Base-by-base conservation (phyloP, 1,284 basidiomycete species). In the Phlebopus sp. region DNA sequence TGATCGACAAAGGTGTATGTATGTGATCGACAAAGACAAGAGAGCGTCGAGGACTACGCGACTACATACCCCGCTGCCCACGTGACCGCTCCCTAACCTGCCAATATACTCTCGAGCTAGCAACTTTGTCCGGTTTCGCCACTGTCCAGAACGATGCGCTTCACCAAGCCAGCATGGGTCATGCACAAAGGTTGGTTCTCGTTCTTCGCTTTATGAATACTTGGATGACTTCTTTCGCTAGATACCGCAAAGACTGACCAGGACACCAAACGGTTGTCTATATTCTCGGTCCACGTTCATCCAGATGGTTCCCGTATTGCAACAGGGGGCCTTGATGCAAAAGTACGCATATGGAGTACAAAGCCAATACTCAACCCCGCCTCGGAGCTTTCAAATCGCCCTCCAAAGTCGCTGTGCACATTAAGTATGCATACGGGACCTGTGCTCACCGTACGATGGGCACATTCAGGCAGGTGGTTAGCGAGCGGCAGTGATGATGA, bases 261-360 rank as follows among this genome's bases (percentile, higher is more conserved):
- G 40, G 66, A 69, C 59, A 75, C 82, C 38, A 92, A 93, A 59
- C 81, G 84, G 44, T 74, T 86, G 25, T 88, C 93, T 17, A 96
- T 99, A 59, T 97, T 95, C 75, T 91, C 91, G 21, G 79, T 96
- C 17, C 85, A 92, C 55, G 91, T 97, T 10, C 95, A 97, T 65
- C 97, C 97, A 0, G 96, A 99, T 63, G 92, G 92, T 52, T 94
- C 92, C 32, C 82, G 96, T 21, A 85, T 99, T 52, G 97, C 97
- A 8, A 99, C 96, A 1, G 96, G 94, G 17, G 95, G 96, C 13
- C 76, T 97, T 38, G 94, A 98, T 67, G 86, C 91, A 41, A 97
- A 97, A 75, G 85, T 99, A 55, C 88, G 94, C 53, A 93, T 99
- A 68, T 99, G 97, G 97, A 90, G 89, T 54, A 98, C 96, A 0